Conservation (phyloP, 2,329 filamentous ascomycete species). For the Epichloe typhina region DNA sequence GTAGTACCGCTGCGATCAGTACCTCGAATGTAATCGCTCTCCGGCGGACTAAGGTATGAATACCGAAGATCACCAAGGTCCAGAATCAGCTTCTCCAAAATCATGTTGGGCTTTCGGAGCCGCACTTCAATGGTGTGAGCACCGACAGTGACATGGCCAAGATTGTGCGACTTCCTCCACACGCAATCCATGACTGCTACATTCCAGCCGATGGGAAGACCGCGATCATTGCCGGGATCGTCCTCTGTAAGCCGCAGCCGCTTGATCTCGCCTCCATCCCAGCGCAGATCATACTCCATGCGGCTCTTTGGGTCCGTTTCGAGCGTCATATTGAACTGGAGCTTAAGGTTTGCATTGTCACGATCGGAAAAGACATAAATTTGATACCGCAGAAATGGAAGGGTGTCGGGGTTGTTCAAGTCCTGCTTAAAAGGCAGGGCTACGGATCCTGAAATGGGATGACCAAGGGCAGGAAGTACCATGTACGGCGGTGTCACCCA, state of each 20-base stretch:
- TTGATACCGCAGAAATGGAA: conserved; percentile 16
- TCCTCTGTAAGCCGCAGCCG: conserved; percentile 19
- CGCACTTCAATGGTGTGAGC: conserved; percentile 17
- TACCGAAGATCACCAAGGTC: conserved; percentile 19
- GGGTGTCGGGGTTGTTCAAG: conserved; percentile 8
- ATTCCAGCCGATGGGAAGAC: conserved; percentile 34
- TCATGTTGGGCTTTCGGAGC: conserved; percentile 20
- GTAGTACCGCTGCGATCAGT: neutral
- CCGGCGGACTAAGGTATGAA: conserved; percentile 23
- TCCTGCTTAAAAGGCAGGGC: conserved; percentile 9
- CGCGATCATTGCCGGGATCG: conserved; percentile 15
- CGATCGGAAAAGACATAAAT: conserved; percentile 18
- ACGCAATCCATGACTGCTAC: conserved; percentile 34
- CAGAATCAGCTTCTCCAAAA: conserved; percentile 24
- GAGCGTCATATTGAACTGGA: conserved; percentile 28
- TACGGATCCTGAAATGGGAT: conserved; percentile 11
- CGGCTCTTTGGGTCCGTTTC: conserved; percentile 36
- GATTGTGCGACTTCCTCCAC: conserved; percentile 29
- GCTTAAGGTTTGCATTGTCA: conserved; percentile 13
- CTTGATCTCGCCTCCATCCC: conserved; percentile 27
- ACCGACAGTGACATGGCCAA: conserved; percentile 13
- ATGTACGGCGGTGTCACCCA: conserved; percentile 14
- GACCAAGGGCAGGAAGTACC: conserved; percentile 19
- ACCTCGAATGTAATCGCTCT: conserved; percentile 13
- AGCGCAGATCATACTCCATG: conserved; percentile 35